phyloP scores from a whole-genome alignment of 345 rosid genomes.

The Arabidopsis arenosa region DNA sequence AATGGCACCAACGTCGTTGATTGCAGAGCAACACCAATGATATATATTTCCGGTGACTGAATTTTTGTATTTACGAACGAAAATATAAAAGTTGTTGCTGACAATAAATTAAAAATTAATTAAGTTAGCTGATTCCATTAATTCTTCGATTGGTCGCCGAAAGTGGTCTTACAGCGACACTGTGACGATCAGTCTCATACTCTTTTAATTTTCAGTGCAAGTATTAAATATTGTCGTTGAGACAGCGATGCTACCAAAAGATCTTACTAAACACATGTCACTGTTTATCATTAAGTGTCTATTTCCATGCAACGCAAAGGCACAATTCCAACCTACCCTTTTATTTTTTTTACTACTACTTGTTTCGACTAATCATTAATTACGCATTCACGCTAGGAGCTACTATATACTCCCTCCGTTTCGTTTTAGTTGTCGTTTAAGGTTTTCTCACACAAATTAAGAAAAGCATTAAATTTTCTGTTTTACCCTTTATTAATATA shows the following conservation, averaged over 20 bases:
- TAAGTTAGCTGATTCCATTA: slow-evolving; percentile 3
- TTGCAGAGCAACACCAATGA: too few species aligned
- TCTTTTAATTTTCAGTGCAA: slow-evolving; percentile 13
- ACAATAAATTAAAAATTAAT: not conserved
- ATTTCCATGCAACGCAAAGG: slow-evolving; percentile 32
- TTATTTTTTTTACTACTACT: not conserved
- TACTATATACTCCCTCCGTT: too few species aligned
- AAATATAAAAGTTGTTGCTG: not conserved
- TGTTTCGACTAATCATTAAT: slow-evolving; percentile 12
- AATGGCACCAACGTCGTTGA: too few species aligned
- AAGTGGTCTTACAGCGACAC: slow-evolving; percentile 9
- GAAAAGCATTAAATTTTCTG: too few species aligned
- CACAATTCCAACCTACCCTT: slow-evolving; percentile 19
- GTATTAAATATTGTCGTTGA: slow-evolving; percentile 32
- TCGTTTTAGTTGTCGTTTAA: too few species aligned
- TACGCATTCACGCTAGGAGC: not conserved
- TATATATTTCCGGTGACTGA: too few species aligned
- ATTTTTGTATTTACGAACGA: too few species aligned
- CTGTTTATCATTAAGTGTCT: slow-evolving; percentile 31
- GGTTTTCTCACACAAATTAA: too few species aligned
- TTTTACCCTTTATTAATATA: too few species aligned
- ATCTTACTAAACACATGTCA: slow-evolving; percentile 38
- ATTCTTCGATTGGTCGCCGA: slow-evolving; percentile 1
- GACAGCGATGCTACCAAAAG: slow-evolving; percentile 41
- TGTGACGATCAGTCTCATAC: not conserved